Evolutionary conservation across 441 rosid genomes (phyloP).

Genomic region (Pelargonium fulgidum): DNA sequence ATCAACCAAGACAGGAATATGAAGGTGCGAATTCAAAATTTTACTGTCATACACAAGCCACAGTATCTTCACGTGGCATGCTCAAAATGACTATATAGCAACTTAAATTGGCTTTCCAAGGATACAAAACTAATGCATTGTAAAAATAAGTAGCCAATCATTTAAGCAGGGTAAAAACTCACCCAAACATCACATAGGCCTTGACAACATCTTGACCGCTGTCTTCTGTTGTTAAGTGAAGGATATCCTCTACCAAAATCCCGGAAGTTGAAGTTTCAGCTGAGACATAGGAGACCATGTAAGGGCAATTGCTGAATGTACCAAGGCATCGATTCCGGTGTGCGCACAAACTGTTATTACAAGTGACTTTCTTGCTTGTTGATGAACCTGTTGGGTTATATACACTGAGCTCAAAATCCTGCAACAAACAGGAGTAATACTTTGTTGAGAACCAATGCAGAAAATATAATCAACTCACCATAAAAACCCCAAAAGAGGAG

Average conservation of each 20-base stretch:
- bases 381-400: constrained; percentile 59
- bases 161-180: constrained; percentile 23
- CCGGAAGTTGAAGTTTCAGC: constrained; percentile 85
- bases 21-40: not conserved
- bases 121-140: not conserved
- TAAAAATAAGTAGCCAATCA: constrained; percentile 5
- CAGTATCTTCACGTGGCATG: not conserved
- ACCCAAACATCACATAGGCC: constrained; percentile 75
- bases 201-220: constrained; percentile 39
- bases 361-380: constrained; percentile 68
- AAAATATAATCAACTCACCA: not conserved
- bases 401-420: constrained; percentile 71
- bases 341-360: constrained; percentile 57
- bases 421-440: constrained; percentile 17
- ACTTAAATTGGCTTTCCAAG: not conserved
- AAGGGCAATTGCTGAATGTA: constrained; percentile 75
- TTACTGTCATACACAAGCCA: not conserved
- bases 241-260: constrained; percentile 67
- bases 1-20: constrained; percentile 21
- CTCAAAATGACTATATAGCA: not conserved
- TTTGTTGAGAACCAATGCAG: constrained; percentile 14
- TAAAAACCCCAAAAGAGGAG: not conserved
- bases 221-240: constrained; percentile 58
- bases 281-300: constrained; percentile 68
- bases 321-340: constrained; percentile 54